Conservation (phyloP, 2,329 filamentous ascomycete genomes). For the Truncatella angustata region DNA sequence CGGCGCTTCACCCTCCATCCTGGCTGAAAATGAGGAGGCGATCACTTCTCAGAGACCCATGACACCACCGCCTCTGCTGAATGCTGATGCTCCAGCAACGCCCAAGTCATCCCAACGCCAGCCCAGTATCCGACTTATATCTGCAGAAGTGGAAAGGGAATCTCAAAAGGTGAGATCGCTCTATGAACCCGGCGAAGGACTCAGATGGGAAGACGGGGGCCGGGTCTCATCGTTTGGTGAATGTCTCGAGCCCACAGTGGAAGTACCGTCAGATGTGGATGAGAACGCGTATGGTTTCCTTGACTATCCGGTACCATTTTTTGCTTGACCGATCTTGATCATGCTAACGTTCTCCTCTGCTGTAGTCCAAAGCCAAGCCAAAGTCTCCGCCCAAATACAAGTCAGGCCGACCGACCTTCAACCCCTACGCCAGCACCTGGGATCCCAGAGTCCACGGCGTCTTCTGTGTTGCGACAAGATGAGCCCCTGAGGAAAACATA, state of each 20-base stretch:
- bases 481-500: slow-evolving; percentile 35
- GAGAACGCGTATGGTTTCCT: slow-evolving; percentile 58
- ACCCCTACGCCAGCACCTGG: slow-evolving; percentile 23
- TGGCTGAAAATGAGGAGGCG: not conserved
- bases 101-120: slow-evolving; percentile 18
- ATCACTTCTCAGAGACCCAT: not conserved
- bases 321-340: slow-evolving; percentile 18
- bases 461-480: slow-evolving; percentile 39
- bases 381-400: slow-evolving; percentile 20
- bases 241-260: slow-evolving; percentile 46
- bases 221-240: slow-evolving; percentile 45
- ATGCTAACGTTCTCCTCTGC: slow-evolving; percentile 20
- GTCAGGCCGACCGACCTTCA: slow-evolving; percentile 25
- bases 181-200: slow-evolving; percentile 55
- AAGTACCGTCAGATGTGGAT: slow-evolving; percentile 51
- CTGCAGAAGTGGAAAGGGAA: slow-evolving; percentile 58
- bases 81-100: slow-evolving; percentile 4
- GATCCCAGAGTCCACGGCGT: slow-evolving; percentile 20
- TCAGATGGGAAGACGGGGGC: slow-evolving; percentile 52
- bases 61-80: not conserved
- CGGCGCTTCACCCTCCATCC: slow-evolving; percentile 9
- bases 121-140: slow-evolving; percentile 52
- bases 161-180: slow-evolving; percentile 68
- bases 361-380: slow-evolving; percentile 15
- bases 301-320: slow-evolving; percentile 26